Evolutionary conservation across 805 yeast species (phyloP), one percentile per base, ranked within the genome.

Genomic region (Candida sphagnicola): DNA sequence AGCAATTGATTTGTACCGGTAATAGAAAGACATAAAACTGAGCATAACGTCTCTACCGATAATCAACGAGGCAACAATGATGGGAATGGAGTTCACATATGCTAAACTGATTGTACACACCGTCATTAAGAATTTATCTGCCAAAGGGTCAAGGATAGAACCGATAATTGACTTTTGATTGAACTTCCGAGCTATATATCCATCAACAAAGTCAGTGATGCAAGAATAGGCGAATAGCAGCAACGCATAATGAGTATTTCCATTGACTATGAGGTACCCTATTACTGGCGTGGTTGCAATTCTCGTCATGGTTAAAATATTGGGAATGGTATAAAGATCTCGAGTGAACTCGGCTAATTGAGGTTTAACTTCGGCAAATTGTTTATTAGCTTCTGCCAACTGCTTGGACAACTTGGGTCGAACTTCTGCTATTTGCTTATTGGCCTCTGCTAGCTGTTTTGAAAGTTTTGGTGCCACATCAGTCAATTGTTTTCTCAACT

Each of bases 81-180:
- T 37, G 1, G 99, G 98, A 51, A 93, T 82, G 14, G 75, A 69
- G 35, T 80, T 72, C 10, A 81, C 65, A 48, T 80, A 74, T 0
- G 91, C 80, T 41, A 93, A 62, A 37, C 95, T 79, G 0, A 81
- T 70, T 0, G 98, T 90, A 37, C 95, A 78, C 0, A 85, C 78
- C 15, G 91, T 74, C 96, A 93, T 89, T 34, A 93, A 69, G 12
- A 85, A 68, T 57, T 93, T 93, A 57, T 93, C 99, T 0, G 99
- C 99, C 65, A 88, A 72, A 0, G 99, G 99, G 53, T 93, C 99
- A 24, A 95, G 67, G 12, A 93, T 81, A 0, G 96, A 82, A 0
- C 99, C 99, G 5, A 89, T 75, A 1, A 85, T 82, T 1, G 96
- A 80, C 51, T 79, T 75, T 73, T 84, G 67, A 40, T 87, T 80